Conservation (phyloP, 345 rosid genomes). For the Populus davidiana region DNA sequence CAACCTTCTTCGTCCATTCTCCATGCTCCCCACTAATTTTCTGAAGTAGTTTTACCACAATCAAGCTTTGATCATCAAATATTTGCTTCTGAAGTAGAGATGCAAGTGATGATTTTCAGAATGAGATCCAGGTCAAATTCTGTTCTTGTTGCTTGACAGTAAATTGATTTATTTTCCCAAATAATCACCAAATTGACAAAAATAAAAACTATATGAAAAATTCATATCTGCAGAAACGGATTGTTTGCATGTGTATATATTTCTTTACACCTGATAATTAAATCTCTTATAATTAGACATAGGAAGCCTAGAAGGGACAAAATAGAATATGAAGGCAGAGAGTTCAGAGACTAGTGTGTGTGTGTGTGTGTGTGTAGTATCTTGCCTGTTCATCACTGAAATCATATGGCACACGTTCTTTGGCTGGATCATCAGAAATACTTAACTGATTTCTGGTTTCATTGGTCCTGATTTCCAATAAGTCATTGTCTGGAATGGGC, state of each 20-base stretch:
- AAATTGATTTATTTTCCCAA: neutral
- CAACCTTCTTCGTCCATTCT: neutral
- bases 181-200: neutral
- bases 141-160: neutral
- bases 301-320: neutral
- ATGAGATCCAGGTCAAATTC: neutral
- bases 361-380: neutral
- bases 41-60: neutral
- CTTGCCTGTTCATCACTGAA: constrained; percentile 76
- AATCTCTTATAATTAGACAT: neutral
- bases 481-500: constrained; percentile 37
- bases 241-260: neutral
- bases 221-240: neutral
- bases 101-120: neutral
- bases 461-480: constrained; percentile 30
- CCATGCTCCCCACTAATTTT: neutral
- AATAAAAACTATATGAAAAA: neutral
- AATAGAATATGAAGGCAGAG: neutral
- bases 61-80: neutral
- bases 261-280: neutral
- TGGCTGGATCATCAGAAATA: constrained; percentile 31
- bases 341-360: neutral
- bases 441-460: constrained; percentile 23
- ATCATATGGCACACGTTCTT: constrained; percentile 48
- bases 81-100: neutral